Evolutionary conservation across 306 rosid species (phyloP).

Genomic region (Acacia crassicarpa): DNA sequence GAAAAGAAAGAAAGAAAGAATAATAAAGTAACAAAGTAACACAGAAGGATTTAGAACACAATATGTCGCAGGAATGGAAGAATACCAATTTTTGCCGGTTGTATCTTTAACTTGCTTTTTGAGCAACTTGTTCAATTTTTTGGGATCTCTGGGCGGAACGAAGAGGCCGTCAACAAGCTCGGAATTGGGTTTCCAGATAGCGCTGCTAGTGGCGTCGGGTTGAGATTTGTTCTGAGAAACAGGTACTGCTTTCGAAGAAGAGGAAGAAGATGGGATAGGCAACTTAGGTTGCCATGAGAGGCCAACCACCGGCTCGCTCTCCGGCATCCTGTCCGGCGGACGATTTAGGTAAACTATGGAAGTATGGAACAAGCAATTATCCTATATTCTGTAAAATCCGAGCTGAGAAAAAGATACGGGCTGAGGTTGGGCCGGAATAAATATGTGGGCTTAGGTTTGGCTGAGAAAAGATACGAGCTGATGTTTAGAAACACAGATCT

Average conservation of each 20-base stretch:
- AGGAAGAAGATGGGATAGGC: slow-evolving; percentile 40
- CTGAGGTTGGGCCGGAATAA: not conserved
- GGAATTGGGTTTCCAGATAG: slow-evolving; percentile 58
- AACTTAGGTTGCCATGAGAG: slow-evolving; percentile 81
- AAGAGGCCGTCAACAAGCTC: slow-evolving; percentile 84
- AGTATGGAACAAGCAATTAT: not conserved
- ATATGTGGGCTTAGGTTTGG: not conserved
- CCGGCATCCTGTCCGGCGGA: slow-evolving; percentile 38
- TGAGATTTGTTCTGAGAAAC: slow-evolving; percentile 34
- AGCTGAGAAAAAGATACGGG: not conserved
- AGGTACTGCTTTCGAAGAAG: slow-evolving; percentile 33
- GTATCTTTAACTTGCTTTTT: slow-evolving; percentile 74
- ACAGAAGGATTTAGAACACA: not conserved
- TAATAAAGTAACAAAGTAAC: not conserved
- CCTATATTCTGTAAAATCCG: not conserved
- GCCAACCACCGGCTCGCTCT: slow-evolving; percentile 54
- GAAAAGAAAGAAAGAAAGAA: not conserved
- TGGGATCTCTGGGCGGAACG: slow-evolving; percentile 71
- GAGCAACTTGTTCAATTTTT: slow-evolving; percentile 57
- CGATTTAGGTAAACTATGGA: not conserved
- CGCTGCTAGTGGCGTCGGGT: slow-evolving; percentile 34
- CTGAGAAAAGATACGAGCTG: too few relatives aligned
- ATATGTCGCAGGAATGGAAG: not conserved
- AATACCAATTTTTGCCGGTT: slow-evolving; percentile 70
- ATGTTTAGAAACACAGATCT: too few relatives aligned